Conservation (phyloP, 495 filamentous ascomycete species). For the Aspergillus sparsus region DNA sequence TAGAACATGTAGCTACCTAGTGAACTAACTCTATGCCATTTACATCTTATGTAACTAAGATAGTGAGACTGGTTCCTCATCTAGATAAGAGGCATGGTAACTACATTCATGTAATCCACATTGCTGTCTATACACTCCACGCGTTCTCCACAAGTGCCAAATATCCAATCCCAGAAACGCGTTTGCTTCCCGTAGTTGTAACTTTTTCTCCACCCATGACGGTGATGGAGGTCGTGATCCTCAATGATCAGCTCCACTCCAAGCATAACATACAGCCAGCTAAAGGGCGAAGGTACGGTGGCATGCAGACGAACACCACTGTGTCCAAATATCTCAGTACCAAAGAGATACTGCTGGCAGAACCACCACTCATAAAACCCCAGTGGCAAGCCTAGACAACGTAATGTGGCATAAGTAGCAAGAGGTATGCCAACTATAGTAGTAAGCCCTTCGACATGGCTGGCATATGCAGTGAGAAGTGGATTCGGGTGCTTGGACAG, state of each 20-base stretch:
- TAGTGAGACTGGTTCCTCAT: not conserved
- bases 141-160: slow-evolving; percentile 37
- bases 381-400: slow-evolving; percentile 38
- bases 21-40: too few species aligned
- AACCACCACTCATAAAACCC: slow-evolving; percentile 47
- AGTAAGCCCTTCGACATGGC: slow-evolving; percentile 42
- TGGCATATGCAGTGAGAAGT: slow-evolving; percentile 38
- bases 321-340: slow-evolving; percentile 39
- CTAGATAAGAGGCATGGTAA: slow-evolving; percentile 34
- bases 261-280: slow-evolving; percentile 31
- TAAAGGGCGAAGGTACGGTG: slow-evolving; percentile 34
- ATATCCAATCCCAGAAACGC: slow-evolving; percentile 42
- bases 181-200: slow-evolving; percentile 46
- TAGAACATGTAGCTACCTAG: too few species aligned
- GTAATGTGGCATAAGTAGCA: slow-evolving; percentile 37
- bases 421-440: slow-evolving; percentile 40
- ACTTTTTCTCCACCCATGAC: slow-evolving; percentile 44
- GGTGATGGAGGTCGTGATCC: slow-evolving; percentile 44
- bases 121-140: slow-evolving; percentile 34
- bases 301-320: slow-evolving; percentile 38
- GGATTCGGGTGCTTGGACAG: slow-evolving; percentile 45
- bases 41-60: too few species aligned
- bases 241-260: slow-evolving; percentile 40
- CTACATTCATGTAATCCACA: slow-evolving; percentile 36
- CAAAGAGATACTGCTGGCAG: slow-evolving; percentile 41